Conservation (phyloP, 139 green algal species). For the Raphidocelis subcapitata region DNA sequence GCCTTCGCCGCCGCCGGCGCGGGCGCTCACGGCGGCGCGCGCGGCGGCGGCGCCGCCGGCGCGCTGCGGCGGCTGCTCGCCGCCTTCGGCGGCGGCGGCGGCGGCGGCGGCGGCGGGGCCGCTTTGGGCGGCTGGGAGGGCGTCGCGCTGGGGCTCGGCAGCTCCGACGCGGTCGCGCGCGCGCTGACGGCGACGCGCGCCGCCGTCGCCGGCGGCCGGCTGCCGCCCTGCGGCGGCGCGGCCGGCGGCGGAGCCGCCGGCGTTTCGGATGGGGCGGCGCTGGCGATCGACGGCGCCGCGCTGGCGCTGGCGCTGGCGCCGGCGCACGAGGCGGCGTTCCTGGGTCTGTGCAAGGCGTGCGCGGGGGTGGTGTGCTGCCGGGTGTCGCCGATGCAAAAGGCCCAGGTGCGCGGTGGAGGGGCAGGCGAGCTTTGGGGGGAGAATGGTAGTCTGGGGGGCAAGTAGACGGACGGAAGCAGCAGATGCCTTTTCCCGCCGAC, state of each 20-base stretch:
- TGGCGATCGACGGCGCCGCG: conserved; percentile 28
- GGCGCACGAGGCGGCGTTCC: conserved; percentile 32
- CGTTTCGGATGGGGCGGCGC: conserved; percentile 28
- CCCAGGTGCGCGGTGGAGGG: conserved; percentile 33
- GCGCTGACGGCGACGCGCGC: not conserved
- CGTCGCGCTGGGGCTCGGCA: no score
- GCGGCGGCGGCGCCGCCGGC: no score
- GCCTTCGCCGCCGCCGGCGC: not conserved
- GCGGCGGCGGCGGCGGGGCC: not conserved
- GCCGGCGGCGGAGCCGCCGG: not conserved
- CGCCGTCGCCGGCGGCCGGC: not conserved
- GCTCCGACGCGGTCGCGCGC: not conserved
- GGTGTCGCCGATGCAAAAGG: conserved; percentile 60
- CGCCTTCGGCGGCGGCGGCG: no score
- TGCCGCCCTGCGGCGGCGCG: not conserved
- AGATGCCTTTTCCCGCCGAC: no score
- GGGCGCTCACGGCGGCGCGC: no score
- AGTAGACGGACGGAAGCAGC: no score
- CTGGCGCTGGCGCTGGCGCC: conserved; percentile 19
- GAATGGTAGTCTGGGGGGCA: no score
- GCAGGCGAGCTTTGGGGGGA: no score
- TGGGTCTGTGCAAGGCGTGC: conserved; percentile 47
- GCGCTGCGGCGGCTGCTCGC: no score
- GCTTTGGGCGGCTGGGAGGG: not conserved
- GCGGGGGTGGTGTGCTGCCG: conserved; percentile 71